Conservation (phyloP, 164 flowering plant species). For the Stephania cephalantha region DNA sequence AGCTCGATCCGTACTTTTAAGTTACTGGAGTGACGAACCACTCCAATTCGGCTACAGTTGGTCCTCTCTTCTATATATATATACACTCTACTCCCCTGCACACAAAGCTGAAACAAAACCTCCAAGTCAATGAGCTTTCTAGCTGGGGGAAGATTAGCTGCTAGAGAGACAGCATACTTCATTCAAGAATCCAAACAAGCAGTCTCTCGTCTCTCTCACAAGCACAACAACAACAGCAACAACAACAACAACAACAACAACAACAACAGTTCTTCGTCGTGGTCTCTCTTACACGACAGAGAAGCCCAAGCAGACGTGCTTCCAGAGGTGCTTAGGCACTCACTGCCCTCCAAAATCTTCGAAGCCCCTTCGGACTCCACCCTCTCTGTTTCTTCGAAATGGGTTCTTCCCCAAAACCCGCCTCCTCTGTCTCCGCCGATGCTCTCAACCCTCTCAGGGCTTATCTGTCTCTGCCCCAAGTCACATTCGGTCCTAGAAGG, state of each 20-base stretch:
- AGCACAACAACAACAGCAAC: constrained; percentile 20
- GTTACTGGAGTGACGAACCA: too few species aligned
- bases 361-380: constrained; percentile 29
- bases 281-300: constrained; percentile 9
- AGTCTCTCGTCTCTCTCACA: constrained; percentile 42
- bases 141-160: constrained; percentile 66
- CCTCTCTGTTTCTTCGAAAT: constrained; percentile 42
- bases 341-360: constrained; percentile 51
- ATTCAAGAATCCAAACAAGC: constrained; percentile 80
- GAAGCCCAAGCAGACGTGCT: constrained; percentile 58
- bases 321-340: constrained; percentile 75
- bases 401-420: constrained; percentile 43
- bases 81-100: too few species aligned
- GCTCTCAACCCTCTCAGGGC: constrained; percentile 66
- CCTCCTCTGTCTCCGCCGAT: constrained; percentile 34
- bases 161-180: constrained; percentile 71
- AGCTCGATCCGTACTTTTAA: too few species aligned
- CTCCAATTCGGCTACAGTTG: too few species aligned
- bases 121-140: constrained; percentile 54
- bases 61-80: too few species aligned
- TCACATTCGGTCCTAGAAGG: constrained; percentile 81
- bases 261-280: neutral
- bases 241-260: constrained; percentile 9
- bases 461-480: constrained; percentile 70
- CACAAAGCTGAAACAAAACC: neutral